Evolutionary conservation across 169 alveolate genomes (phyloP), one percentile per base, ranked within the genome.

Genomic region (Plasmodium vinckei): DNA sequence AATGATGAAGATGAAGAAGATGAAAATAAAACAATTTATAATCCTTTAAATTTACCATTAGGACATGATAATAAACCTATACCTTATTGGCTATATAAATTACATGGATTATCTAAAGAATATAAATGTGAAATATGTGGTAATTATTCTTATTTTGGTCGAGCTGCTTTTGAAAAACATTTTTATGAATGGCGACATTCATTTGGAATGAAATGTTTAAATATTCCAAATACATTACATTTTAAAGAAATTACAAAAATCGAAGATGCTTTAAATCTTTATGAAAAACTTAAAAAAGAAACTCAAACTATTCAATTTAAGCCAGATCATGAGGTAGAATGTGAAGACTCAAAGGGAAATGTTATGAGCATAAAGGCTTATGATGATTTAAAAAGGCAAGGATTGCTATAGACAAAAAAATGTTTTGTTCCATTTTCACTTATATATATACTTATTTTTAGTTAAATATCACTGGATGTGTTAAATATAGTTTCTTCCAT

Each of bases 21-120:
- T 15, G 98, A 96, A 71, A 98, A 97, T 53, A 93, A 96, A 51
- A 98, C 98, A 2, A 95, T 97, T 60, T 97, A 98, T 94, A 99
- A 99, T 90, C 99, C 99, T 6, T 95, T 97, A 82, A 98, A 98
- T 91, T 95, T 98, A 17, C 99, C 99, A 7, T 95, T 98, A 89
- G 96, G 99, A 5, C 98, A 98, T 97, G 99, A 99, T 93, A 99
- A 99, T 19, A 98, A 97, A 87, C 99, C 99, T 13, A 97, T 99
- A 54, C 99, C 99, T 9, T 99, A 97, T 93, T 99, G 99, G 99
- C 96, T 99, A 61, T 99, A 98, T 95, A 99, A 99, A 87, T 95
- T 98, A 49, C 99, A 98, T 88, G 99, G 99, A 3, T 94, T 98
- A 60, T 99, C 99, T n/a, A 94, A 97, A 68, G 99, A 98, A 92